Evolutionary conservation across 2,329 filamentous ascomycete species (phyloP).

Genomic region (Nannizzia gypsea): DNA sequence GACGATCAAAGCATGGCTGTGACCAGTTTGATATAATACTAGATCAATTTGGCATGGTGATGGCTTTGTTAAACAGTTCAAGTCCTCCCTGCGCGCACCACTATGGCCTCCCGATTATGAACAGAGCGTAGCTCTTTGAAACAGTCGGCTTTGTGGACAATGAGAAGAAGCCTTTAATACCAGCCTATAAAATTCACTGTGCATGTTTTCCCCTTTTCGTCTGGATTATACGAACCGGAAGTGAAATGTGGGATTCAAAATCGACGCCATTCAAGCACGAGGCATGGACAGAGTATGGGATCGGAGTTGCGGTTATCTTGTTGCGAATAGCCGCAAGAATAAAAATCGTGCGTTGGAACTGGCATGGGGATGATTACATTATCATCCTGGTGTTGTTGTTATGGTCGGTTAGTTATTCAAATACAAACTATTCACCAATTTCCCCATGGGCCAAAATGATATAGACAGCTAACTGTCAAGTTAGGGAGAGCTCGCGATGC

Average conservation of each 20-base stretch:
- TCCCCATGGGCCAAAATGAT: neutral
- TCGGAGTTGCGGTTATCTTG: conserved; percentile 30
- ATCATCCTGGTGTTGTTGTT: conserved; percentile 27
- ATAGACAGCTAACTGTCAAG: neutral
- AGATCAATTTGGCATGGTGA: neutral
- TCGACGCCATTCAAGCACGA: conserved; percentile 34
- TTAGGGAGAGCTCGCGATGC: conserved; percentile 15
- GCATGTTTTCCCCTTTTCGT: too few relatives aligned
- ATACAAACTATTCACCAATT: neutral
- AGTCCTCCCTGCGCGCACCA: neutral
- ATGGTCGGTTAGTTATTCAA: conserved; percentile 24
- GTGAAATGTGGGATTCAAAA: neutral
- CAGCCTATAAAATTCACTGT: neutral
- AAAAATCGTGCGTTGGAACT: conserved; percentile 31
- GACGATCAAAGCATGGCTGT: neutral
- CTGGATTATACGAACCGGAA: neutral
- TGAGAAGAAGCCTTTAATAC: neutral
- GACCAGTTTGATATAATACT: neutral
- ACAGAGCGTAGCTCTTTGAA: neutral
- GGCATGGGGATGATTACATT: conserved; percentile 37
- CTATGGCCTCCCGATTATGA: neutral
- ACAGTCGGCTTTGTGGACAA: neutral
- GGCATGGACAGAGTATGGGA: conserved; percentile 35
- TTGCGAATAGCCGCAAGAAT: conserved; percentile 31
- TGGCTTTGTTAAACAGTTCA: neutral